These are phyloP conservation scores for Hymenoscyphus fraxineus DNA, from an alignment of 2,329 filamentous ascomycete genomes.

Conservation along the genomic window DNA sequence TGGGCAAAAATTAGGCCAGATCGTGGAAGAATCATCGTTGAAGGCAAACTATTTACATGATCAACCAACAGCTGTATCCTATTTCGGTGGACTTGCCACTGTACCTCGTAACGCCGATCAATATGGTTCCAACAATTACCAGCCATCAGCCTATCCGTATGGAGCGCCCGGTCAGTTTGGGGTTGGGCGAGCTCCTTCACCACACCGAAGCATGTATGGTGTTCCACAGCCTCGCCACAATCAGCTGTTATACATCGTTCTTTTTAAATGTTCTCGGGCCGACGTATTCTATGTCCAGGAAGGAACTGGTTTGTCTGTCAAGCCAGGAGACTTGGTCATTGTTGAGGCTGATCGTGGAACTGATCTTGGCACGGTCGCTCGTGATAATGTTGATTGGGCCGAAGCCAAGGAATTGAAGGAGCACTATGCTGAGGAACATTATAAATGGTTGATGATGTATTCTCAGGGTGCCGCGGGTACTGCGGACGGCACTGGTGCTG, in stretches of 20 bases:
- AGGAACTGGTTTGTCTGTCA: slow-evolving; percentile 86
- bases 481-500: slow-evolving; percentile 57
- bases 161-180: slow-evolving; percentile 25
- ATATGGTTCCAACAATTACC: slow-evolving; percentile 23
- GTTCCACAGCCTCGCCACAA: slow-evolving; percentile 60
- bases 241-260: slow-evolving; percentile 79
- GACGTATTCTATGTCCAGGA: slow-evolving; percentile 98
- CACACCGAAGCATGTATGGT: slow-evolving; percentile 59
- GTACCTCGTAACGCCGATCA: slow-evolving; percentile 24
- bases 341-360: slow-evolving; percentile 96
- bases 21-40: slow-evolving; percentile 17
- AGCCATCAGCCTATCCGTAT: slow-evolving; percentile 27
- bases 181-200: slow-evolving; percentile 49
- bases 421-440: slow-evolving; percentile 88
- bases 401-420: slow-evolving; percentile 85
- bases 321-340: slow-evolving; percentile 90
- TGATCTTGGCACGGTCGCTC: slow-evolving; percentile 87
- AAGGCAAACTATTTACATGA: slow-evolving; percentile 24
- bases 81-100: slow-evolving; percentile 32
- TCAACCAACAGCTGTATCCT: slow-evolving; percentile 30
- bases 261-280: slow-evolving; percentile 93
- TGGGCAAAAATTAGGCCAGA: slow-evolving; percentile 17
- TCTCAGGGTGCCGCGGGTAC: slow-evolving; percentile 69
- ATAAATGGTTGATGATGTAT: slow-evolving; percentile 99
- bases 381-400: slow-evolving; percentile 83